phyloP scores from a whole-genome alignment of 192 early-diverging fungal species.

The Coemansia sp. region DNA sequence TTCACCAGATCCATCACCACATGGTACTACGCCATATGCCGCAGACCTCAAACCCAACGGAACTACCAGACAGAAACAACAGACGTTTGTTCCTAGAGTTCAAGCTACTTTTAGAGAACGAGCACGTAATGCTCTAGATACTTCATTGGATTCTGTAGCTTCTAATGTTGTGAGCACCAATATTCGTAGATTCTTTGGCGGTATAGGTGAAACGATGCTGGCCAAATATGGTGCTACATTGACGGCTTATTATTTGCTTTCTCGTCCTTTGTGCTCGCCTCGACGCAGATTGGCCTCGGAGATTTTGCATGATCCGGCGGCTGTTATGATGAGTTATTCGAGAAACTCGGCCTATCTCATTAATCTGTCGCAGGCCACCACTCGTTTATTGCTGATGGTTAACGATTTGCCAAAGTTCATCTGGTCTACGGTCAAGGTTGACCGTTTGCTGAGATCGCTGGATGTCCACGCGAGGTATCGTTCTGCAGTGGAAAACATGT shows the following conservation, averaged over 20 bases:
- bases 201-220: slow-evolving; percentile 71
- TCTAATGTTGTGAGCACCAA: slow-evolving; percentile 39
- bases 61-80: neutral
- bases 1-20: slow-evolving; percentile 20
- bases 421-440: slow-evolving; percentile 76
- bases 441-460: slow-evolving; percentile 41
- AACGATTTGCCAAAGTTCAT: slow-evolving; percentile 91
- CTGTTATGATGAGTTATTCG: slow-evolving; percentile 66
- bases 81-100: slow-evolving; percentile 39
- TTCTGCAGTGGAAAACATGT: slow-evolving; percentile 18
- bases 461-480: slow-evolving; percentile 50
- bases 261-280: slow-evolving; percentile 76
- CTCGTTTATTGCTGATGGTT: slow-evolving; percentile 83
- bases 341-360: slow-evolving; percentile 74
- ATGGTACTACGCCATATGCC: slow-evolving; percentile 16
- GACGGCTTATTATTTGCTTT: slow-evolving; percentile 70
- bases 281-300: slow-evolving; percentile 33
- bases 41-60: slow-evolving; percentile 10
- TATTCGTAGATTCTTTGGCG: slow-evolving; percentile 50
- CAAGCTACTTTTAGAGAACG: slow-evolving; percentile 36
- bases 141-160: slow-evolving; percentile 27
- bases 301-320: slow-evolving; percentile 45
- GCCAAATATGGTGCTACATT: slow-evolving; percentile 96
- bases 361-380: slow-evolving; percentile 77
- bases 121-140: slow-evolving; percentile 36